A percentile compares a stretch with the other conserved stretches of the same genome.
These are phyloP conservation scores for Pythium aristosporum DNA, from an alignment of 352 stramenopile genomes.

Conservation along the genomic window DNA sequence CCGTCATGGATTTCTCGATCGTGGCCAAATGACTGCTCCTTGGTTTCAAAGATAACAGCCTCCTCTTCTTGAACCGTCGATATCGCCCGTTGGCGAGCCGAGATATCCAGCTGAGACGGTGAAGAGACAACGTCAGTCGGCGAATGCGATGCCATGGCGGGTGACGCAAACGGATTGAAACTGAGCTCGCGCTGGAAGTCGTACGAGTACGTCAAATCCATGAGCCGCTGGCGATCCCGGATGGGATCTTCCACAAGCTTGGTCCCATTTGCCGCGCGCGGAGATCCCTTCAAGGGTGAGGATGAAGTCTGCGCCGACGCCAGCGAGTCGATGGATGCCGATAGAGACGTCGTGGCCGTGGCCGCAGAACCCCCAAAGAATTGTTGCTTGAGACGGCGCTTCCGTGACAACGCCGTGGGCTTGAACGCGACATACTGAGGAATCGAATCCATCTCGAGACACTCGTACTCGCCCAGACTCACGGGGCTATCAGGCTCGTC, in stretches of 20 bases:
- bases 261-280: slow-evolving; percentile 16
- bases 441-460: slow-evolving; percentile 70
- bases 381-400: slow-evolving; percentile 22
- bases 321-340: slow-evolving; percentile 15
- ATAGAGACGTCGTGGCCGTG: slow-evolving; percentile 3
- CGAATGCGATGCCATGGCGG: slow-evolving; percentile 1
- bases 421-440: slow-evolving; percentile 74
- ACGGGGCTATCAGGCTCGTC: slow-evolving; percentile 44
- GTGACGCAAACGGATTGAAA: slow-evolving; percentile 56
- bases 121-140: not conserved
- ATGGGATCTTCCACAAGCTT: slow-evolving; percentile 16
- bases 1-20: not conserved
- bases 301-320: not conserved
- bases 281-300: slow-evolving; percentile 9
- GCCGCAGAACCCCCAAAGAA: slow-evolving; percentile 23
- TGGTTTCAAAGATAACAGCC: not conserved
- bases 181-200: slow-evolving; percentile 56
- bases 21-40: slow-evolving; percentile 13
- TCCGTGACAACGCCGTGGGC: slow-evolving; percentile 33
- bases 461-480: slow-evolving; percentile 68
- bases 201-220: slow-evolving; percentile 67
- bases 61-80: slow-evolving; percentile 24
- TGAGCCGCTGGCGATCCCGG: slow-evolving; percentile 35
- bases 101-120: slow-evolving; percentile 10
- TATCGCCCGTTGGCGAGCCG: not conserved